phyloP scores from a whole-genome alignment of 2,329 filamentous ascomycete genomes.

The Penicillium thymicola region DNA sequence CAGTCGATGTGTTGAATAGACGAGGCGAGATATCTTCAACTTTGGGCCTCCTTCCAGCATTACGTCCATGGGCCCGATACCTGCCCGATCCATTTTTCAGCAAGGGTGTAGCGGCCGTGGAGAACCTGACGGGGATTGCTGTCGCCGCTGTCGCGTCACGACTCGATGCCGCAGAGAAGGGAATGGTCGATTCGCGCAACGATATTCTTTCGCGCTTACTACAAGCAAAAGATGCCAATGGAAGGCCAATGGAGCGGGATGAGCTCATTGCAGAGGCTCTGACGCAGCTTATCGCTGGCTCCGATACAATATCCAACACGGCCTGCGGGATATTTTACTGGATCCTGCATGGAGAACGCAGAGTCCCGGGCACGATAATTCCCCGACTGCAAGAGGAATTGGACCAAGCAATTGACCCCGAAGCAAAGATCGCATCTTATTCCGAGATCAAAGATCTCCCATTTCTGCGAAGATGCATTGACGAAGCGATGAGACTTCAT shows the following conservation, averaged over 20 bases:
- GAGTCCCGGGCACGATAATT: slow-evolving; percentile 14
- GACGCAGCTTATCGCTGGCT: slow-evolving; percentile 35
- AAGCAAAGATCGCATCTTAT: slow-evolving; percentile 10
- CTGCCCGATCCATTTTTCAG: slow-evolving; percentile 26
- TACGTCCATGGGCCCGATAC: slow-evolving; percentile 17
- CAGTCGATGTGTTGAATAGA: slow-evolving; percentile 19
- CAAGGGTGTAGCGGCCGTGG: slow-evolving; percentile 28
- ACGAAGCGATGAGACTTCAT: slow-evolving; percentile 32
- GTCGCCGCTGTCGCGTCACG: slow-evolving; percentile 17
- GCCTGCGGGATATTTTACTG: slow-evolving; percentile 23
- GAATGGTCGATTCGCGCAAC: slow-evolving; percentile 16
- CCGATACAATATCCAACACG: slow-evolving; percentile 36
- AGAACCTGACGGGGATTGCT: slow-evolving; percentile 26
- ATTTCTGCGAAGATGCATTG: slow-evolving; percentile 30
- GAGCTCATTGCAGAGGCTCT: slow-evolving; percentile 34
- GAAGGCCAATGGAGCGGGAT: slow-evolving; percentile 26
- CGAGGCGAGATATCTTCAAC: slow-evolving; percentile 23
- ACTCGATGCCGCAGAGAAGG: slow-evolving; percentile 15
- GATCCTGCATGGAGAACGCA: slow-evolving; percentile 28
- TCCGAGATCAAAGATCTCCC: slow-evolving; percentile 26
- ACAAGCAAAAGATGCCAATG: slow-evolving; percentile 28
- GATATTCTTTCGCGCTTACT: slow-evolving; percentile 33
- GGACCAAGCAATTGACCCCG: slow-evolving; percentile 19
- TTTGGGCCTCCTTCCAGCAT: slow-evolving; percentile 14
- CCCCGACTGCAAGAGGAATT: slow-evolving; percentile 19